Evolutionary conservation across 2,329 filamentous ascomycete species (phyloP).

Genomic region (Ophioceras dolichostomum): DNA sequence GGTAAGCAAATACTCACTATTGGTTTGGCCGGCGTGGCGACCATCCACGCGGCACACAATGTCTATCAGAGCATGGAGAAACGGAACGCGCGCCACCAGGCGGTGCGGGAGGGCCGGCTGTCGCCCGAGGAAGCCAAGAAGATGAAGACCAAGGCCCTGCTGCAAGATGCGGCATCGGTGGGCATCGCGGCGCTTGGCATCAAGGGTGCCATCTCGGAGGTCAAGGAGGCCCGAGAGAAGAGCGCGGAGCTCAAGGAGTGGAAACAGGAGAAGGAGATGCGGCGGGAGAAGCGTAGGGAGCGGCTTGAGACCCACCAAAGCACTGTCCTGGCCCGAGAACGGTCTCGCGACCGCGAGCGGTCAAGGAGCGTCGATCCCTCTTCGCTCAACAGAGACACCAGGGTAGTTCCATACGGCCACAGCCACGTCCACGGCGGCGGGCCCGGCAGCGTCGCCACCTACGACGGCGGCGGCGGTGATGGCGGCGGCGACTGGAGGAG

Average conservation of each 20-base stretch:
- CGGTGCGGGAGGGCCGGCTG: slow-evolving; percentile 40
- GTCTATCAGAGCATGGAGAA: slow-evolving; percentile 48
- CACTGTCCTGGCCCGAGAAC: too few species aligned
- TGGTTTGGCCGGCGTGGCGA: slow-evolving; percentile 44
- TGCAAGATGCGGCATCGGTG: slow-evolving; percentile 46
- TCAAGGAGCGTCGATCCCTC: too few species aligned
- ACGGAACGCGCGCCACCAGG: slow-evolving; percentile 37
- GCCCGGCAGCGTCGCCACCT: too few species aligned
- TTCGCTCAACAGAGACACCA: too few species aligned
- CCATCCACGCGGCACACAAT: slow-evolving; percentile 46
- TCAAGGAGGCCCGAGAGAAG: slow-evolving; percentile 42
- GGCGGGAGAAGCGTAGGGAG: slow-evolving; percentile 27
- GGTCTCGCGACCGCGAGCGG: too few species aligned
- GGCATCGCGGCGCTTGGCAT: slow-evolving; percentile 46
- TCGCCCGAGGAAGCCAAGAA: slow-evolving; percentile 39
- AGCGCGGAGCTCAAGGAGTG: slow-evolving; percentile 35
- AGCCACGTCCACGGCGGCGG: too few species aligned
- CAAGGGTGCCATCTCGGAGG: slow-evolving; percentile 41
- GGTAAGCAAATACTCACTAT: slow-evolving; percentile 49
- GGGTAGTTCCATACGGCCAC: too few species aligned
- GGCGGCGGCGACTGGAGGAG: too few species aligned
- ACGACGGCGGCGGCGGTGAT: too few species aligned
- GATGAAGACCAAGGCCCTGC: slow-evolving; percentile 41
- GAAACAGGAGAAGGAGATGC: slow-evolving; percentile 32
- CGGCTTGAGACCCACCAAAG: slow-evolving; percentile 30